Percentiles rank a stretch among this genome's conserved stretches.
phyloP scores from a whole-genome alignment of 441 rosid species.

The Gossypium davidsonii region DNA sequence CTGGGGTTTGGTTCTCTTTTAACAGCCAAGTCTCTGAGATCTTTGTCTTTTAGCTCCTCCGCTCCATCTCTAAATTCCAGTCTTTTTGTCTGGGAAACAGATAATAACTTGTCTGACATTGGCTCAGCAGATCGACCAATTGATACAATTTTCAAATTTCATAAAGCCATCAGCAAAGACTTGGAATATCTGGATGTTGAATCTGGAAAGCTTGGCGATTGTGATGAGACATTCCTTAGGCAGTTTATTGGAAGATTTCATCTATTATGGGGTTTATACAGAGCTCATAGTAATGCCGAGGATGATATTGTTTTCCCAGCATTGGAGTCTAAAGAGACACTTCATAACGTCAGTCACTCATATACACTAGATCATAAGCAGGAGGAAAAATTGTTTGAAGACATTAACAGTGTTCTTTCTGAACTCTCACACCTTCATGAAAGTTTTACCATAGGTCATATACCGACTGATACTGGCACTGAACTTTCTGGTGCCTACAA shows the following conservation, averaged over 20 bases:
- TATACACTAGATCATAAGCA: constrained; percentile 71
- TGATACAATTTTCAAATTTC: constrained; percentile 69
- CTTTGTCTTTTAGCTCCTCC: constrained; percentile 46
- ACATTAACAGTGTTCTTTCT: constrained; percentile 51
- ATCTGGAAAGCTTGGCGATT: constrained; percentile 59
- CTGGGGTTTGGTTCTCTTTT: constrained; percentile 50
- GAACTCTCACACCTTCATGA: constrained; percentile 56
- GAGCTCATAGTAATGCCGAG: constrained; percentile 78
- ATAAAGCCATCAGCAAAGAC: constrained; percentile 74
- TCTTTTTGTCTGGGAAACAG: constrained; percentile 67
- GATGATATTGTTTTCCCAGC: constrained; percentile 77
- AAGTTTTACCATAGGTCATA: constrained; percentile 28
- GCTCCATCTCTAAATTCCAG: constrained; percentile 63
- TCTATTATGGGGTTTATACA: constrained; percentile 65
- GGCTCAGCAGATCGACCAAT: constrained; percentile 52
- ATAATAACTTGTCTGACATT: constrained; percentile 34
- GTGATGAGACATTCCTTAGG: constrained; percentile 52
- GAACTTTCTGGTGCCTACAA: constrained; percentile 19
- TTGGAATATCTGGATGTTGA: constrained; percentile 69
- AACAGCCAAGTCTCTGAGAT: constrained; percentile 53
- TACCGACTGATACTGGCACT: constrained; percentile 17
- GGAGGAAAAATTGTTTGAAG: constrained; percentile 64
- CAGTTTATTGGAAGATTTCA: constrained; percentile 67
- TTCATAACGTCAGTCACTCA: constrained; percentile 69
- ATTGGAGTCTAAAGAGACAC: constrained; percentile 67